Percentiles rank a stretch among this genome's conserved stretches.
Conservation (phyloP, 2,329 filamentous ascomycete genomes). For the Fusarium sublunatum region DNA sequence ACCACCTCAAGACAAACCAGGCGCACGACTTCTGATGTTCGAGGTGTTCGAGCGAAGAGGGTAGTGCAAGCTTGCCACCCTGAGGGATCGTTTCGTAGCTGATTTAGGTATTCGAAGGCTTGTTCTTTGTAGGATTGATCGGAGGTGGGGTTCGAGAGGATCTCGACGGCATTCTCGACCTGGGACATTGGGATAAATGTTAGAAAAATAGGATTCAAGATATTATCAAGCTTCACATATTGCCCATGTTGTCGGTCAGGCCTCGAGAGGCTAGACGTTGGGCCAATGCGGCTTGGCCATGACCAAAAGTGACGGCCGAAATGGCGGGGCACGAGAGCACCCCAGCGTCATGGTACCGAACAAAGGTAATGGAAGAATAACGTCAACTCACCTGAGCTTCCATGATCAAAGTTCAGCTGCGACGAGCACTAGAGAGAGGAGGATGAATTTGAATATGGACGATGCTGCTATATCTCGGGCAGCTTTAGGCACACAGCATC, state of each 20-base stretch:
- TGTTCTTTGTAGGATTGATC: conserved; percentile 81
- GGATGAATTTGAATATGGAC: conserved; percentile 31
- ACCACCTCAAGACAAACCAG: conserved; percentile 92
- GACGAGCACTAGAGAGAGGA: conserved; percentile 7
- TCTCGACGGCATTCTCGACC: conserved; percentile 95
- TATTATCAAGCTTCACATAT: conserved; percentile 22
- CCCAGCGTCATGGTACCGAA: conserved; percentile 39
- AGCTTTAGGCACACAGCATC: conserved; percentile 56
- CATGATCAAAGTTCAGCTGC: conserved; percentile 53
- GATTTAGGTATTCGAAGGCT: conserved; percentile 83
- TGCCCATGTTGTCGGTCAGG: conserved; percentile 24
- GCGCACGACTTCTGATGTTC: conserved; percentile 83
- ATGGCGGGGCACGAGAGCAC: conserved; percentile 48
- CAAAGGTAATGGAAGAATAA: conserved; percentile 29
- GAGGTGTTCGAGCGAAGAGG: conserved; percentile 84
- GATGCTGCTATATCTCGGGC: conserved; percentile 59
- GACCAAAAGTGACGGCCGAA: conserved; percentile 37
- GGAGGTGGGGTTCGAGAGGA: conserved; percentile 85
- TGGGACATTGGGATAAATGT: conserved; percentile 53
- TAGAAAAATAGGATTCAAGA: conserved; percentile 15
- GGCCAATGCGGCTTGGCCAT: conserved; percentile 39
- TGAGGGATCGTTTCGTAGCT: conserved; percentile 82
- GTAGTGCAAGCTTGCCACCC: conserved; percentile 91
- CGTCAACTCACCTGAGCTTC: conserved; percentile 59
- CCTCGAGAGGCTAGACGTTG: conserved; percentile 30